Conservation (phyloP, 495 filamentous ascomycete species). For the Aspergillus biplanus region DNA sequence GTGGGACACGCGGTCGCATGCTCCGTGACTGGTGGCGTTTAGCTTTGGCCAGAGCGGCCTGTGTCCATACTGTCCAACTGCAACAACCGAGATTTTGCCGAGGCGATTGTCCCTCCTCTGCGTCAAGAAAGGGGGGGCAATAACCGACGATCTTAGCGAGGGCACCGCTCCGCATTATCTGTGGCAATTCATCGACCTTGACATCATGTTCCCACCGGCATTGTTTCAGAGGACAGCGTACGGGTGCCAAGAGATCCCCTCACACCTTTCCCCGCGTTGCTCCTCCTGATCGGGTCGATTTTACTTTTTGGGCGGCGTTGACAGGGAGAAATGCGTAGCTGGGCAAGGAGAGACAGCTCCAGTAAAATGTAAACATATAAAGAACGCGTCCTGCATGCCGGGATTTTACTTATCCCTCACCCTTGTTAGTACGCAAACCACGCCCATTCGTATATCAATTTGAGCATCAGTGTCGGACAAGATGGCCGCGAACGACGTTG, state of each 20-base stretch:
- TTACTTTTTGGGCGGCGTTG: background rate
- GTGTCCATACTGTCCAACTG: background rate
- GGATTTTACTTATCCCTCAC: background rate
- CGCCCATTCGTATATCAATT: background rate
- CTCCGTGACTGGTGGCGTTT: conserved; percentile 7
- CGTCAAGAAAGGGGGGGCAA: background rate
- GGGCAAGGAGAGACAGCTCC: background rate
- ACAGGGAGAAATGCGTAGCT: background rate
- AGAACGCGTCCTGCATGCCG: background rate
- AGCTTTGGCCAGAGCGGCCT: conserved; percentile 1
- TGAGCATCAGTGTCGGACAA: background rate
- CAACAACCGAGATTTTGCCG: conserved; percentile 8
- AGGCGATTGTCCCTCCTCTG: background rate
- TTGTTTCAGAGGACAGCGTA: background rate
- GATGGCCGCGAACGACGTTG: conserved; percentile 16
- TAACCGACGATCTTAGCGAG: background rate
- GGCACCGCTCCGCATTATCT: background rate
- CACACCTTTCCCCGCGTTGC: conserved; percentile 3
- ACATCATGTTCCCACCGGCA: background rate
- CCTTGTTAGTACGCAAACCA: no score
- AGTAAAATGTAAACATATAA: conserved; percentile 2
- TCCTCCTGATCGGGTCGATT: background rate
- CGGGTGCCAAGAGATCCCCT: conserved; percentile 16
- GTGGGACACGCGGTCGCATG: background rate
- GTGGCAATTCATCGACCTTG: background rate